These are phyloP conservation scores for Tolypocladium ophioglossoides DNA, from an alignment of 2,329 filamentous ascomycete genomes.

Conservation along the genomic window DNA sequence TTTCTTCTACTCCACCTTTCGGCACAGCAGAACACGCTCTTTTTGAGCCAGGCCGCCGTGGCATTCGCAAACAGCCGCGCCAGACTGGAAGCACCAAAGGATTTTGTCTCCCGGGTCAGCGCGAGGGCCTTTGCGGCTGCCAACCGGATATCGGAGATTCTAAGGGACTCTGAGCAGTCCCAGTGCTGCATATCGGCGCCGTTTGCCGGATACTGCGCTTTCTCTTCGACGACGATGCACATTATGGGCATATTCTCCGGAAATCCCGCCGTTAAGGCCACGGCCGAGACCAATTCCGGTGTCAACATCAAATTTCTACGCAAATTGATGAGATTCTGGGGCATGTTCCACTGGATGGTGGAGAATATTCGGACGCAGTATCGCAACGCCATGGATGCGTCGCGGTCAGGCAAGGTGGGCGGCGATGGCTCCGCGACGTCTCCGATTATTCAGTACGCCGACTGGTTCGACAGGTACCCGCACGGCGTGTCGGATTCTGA, in stretches of 20 bases:
- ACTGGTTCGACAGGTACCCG: conserved; percentile 95
- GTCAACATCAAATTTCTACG: conserved; percentile 84
- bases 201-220: conserved; percentile 91
- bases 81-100: conserved; percentile 60
- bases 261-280: conserved; percentile 61
- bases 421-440: conserved; percentile 37
- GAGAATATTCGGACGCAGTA: conserved; percentile 89
- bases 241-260: conserved; percentile 86
- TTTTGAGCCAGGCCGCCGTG: conserved; percentile 80
- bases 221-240: conserved; percentile 88
- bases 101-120: conserved; percentile 67
- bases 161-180: conserved; percentile 63
- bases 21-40: conserved; percentile 80
- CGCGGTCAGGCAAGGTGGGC: conserved; percentile 51
- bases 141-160: conserved; percentile 72
- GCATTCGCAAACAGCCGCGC: conserved; percentile 55
- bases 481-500: conserved; percentile 80
- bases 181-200: conserved; percentile 71
- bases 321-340: conserved; percentile 97
- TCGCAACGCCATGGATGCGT: conserved; percentile 72
- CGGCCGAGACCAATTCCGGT: conserved; percentile 73
- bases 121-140: conserved; percentile 73
- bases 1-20: conserved; percentile 88
- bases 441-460: conserved; percentile 84
- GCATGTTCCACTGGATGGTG: conserved; percentile 95